A percentile compares a stretch with the other conserved stretches of the same genome.
phyloP scores from a whole-genome alignment of 345 rosid genomes.

The Passiflora organensis region DNA sequence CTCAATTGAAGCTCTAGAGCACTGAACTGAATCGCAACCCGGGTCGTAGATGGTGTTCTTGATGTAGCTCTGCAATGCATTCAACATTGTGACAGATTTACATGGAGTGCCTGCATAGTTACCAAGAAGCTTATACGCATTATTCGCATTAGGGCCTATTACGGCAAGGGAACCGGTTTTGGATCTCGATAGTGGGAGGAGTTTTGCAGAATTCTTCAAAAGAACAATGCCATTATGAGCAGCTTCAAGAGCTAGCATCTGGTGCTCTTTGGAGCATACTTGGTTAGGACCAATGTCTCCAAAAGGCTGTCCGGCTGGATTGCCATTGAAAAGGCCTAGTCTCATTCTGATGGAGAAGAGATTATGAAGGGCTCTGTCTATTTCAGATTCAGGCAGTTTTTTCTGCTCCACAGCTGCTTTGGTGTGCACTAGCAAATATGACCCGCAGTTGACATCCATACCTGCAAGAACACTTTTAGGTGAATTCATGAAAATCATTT shows the following conservation, averaged over 20 bases:
- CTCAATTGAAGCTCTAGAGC: constrained; percentile 47
- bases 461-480: constrained; percentile 37
- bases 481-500: too few species aligned
- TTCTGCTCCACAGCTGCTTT: constrained; percentile 61
- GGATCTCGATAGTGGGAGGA: constrained; percentile 57
- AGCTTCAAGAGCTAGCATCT: constrained; percentile 74
- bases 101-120: constrained; percentile 86
- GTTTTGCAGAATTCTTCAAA: constrained; percentile 50
- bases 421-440: constrained; percentile 55
- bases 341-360: constrained; percentile 78
- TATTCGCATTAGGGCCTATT: constrained; percentile 77
- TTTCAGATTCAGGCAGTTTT: constrained; percentile 48
- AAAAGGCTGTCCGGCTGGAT: constrained; percentile 48
- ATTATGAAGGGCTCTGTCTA: constrained; percentile 70
- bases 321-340: constrained; percentile 81
- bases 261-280: constrained; percentile 68
- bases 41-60: constrained; percentile 38
- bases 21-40: constrained; percentile 67
- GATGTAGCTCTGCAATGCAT: constrained; percentile 49
- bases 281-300: constrained; percentile 59
- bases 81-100: constrained; percentile 48
- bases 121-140: constrained; percentile 51
- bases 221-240: constrained; percentile 88
- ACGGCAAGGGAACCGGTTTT: constrained; percentile 52
- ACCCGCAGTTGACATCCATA: constrained; percentile 86